Evolutionary conservation across 139 green algal genomes (phyloP).

Genomic region (Coccomyxa sp.): DNA sequence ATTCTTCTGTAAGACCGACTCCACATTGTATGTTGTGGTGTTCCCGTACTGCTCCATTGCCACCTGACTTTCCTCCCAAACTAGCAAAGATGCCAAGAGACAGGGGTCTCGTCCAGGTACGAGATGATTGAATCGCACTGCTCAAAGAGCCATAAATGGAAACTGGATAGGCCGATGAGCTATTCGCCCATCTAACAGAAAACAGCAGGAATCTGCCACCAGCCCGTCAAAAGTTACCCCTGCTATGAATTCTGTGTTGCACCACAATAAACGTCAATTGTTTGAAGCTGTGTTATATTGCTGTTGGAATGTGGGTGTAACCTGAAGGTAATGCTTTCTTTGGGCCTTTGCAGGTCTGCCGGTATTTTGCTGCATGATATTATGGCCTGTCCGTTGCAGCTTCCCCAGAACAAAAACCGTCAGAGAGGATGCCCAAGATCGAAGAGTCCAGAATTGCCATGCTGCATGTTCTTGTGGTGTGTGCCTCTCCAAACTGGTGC

Average conservation of each 20-base stretch:
- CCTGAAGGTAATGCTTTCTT: too few species aligned
- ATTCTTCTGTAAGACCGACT: slow-evolving; percentile 78
- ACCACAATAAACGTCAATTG: too few species aligned
- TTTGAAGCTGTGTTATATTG: too few species aligned
- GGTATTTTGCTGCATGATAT: neutral
- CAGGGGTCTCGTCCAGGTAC: neutral
- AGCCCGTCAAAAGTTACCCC: neutral
- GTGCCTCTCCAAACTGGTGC: neutral
- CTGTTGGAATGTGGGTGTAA: too few species aligned
- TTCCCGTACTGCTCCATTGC: slow-evolving; percentile 65
- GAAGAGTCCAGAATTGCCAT: neutral
- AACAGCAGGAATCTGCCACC: neutral
- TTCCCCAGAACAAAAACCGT: neutral
- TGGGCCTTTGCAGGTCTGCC: too few species aligned
- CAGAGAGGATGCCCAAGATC: neutral
- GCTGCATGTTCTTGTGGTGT: neutral
- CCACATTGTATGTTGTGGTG: slow-evolving; percentile 75
- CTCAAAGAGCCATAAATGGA: neutral
- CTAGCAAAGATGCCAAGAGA: neutral
- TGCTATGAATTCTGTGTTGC: neutral
- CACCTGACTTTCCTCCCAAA: neutral
- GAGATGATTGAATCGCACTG: neutral
- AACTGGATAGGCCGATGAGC: neutral
- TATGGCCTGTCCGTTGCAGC: neutral
- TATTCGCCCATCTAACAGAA: neutral